Evolutionary conservation across 371 early-diverging fungal species (phyloP).

Genomic region (Capillidium heterosporum): DNA sequence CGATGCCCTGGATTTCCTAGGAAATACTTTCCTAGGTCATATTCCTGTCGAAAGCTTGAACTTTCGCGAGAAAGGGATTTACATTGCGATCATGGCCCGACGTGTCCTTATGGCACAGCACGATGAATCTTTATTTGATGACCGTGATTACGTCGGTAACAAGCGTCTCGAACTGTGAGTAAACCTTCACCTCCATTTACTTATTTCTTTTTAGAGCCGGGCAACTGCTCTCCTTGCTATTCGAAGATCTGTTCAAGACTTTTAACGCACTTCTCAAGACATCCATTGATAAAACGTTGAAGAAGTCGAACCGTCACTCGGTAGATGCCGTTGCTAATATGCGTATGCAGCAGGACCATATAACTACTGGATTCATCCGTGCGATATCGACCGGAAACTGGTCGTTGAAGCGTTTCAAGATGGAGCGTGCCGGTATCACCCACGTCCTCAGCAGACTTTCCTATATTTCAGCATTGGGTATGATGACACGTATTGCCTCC

Average conservation of each 20-base stretch:
- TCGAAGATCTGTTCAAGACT: constrained; percentile 99
- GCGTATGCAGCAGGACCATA: constrained; percentile 68
- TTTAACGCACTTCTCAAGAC: constrained; percentile 85
- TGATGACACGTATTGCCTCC: constrained; percentile 97
- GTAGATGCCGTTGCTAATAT: constrained; percentile 89
- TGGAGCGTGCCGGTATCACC: constrained; percentile 99
- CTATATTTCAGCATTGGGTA: constrained; percentile 96
- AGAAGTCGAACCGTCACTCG: constrained; percentile 85
- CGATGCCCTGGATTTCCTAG: constrained; percentile 83
- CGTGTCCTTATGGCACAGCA: constrained; percentile 78
- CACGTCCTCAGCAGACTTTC: constrained; percentile 94
- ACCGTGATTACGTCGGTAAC: constrained; percentile 99
- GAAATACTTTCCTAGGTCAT: constrained; percentile 89
- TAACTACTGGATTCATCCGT: constrained; percentile 89
- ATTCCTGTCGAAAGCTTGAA: constrained; percentile 82
- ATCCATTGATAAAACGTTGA: constrained; percentile 82
- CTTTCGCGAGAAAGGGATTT: constrained; percentile 88
- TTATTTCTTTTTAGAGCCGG: constrained; percentile 58
- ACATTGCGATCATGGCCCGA: constrained; percentile 95
- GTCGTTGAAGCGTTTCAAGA: constrained; percentile 99
- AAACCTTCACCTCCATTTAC: not conserved
- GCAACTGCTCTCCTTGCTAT: constrained; percentile 89
- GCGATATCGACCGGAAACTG: constrained; percentile 99
- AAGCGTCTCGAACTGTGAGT: constrained; percentile 95
- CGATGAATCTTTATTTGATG: constrained; percentile 76